phyloP scores from a whole-genome alignment of 1,139 yeast species.

The Diutina mesorugosa region DNA sequence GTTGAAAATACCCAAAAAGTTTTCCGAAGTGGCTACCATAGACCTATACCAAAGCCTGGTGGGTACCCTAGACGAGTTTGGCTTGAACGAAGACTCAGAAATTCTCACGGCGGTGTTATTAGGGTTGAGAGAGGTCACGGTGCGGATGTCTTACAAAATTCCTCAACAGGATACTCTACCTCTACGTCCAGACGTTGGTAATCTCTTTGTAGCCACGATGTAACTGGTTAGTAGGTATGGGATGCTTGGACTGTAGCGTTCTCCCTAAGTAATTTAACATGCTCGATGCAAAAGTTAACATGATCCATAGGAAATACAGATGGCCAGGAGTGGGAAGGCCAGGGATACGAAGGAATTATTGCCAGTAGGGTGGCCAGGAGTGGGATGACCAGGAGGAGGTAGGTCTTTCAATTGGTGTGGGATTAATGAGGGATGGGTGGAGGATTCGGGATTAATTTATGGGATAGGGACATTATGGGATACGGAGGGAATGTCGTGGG shows the following conservation, averaged over 20 bases:
- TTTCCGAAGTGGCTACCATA: conserved; percentile 20
- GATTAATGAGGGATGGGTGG: background rate
- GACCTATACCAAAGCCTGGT: conserved; percentile 21
- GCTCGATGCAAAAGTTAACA: too few relatives aligned
- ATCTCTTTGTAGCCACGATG: background rate
- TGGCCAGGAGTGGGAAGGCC: background rate
- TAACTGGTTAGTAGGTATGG: background rate
- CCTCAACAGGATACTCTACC: background rate
- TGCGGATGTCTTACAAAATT: background rate
- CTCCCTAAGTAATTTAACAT: too few relatives aligned
- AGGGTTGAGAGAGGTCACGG: conserved; percentile 2
- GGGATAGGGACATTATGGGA: background rate
- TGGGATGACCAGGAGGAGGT: background rate
- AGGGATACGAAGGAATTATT: background rate
- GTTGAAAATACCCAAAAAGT: conserved; percentile 20
- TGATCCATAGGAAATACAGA: too few relatives aligned
- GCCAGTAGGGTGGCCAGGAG: background rate
- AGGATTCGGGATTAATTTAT: background rate
- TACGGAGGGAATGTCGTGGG: background rate
- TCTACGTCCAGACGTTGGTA: background rate
- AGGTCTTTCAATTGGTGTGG: background rate
- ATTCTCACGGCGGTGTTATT: background rate
- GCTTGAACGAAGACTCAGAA: background rate
- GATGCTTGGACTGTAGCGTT: background rate
- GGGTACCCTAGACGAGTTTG: background rate